Evolutionary conservation across 2,329 filamentous ascomycete genomes (phyloP).

Genomic region (Fusarium sp.): DNA sequence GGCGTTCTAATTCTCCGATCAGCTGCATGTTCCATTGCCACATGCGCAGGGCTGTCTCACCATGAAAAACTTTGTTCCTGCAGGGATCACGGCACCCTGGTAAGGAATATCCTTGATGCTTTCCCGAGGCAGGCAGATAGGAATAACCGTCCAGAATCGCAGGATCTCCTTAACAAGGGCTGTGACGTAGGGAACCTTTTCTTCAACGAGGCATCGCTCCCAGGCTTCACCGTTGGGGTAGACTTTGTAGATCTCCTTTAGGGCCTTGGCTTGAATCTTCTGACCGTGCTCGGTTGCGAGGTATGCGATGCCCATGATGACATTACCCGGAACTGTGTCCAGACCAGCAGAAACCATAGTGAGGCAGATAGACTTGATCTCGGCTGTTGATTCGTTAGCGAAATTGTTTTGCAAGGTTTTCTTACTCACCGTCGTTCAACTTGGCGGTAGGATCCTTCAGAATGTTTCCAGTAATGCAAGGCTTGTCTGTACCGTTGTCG

Average conservation of each 20-base stretch:
- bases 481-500: slow-evolving; percentile 52
- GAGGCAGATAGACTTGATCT: slow-evolving; percentile 82
- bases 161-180: slow-evolving; percentile 82
- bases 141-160: slow-evolving; percentile 82
- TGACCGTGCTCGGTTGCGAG: slow-evolving; percentile 75
- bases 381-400: slow-evolving; percentile 57
- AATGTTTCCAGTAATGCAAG: slow-evolving; percentile 60
- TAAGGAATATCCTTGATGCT: slow-evolving; percentile 78
- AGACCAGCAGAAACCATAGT: slow-evolving; percentile 85
- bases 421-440: slow-evolving; percentile 48
- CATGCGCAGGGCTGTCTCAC: slow-evolving; percentile 44
- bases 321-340: slow-evolving; percentile 81
- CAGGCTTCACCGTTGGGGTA: slow-evolving; percentile 82
- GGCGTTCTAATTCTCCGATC: slow-evolving; percentile 62
- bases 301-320: slow-evolving; percentile 83
- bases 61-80: slow-evolving; percentile 84
- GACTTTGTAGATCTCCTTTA: slow-evolving; percentile 73
- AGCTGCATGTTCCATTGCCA: neutral
- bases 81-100: slow-evolving; percentile 72
- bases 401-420: accelerated
- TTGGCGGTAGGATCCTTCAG: slow-evolving; percentile 60
- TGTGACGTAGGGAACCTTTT: slow-evolving; percentile 80
- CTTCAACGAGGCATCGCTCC: slow-evolving; percentile 75
- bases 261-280: slow-evolving; percentile 74
- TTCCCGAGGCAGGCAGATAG: slow-evolving; percentile 78